Base-by-base conservation (phyloP, 2,329 filamentous ascomycete genomes). In the Orbilia oligospora region DNA sequence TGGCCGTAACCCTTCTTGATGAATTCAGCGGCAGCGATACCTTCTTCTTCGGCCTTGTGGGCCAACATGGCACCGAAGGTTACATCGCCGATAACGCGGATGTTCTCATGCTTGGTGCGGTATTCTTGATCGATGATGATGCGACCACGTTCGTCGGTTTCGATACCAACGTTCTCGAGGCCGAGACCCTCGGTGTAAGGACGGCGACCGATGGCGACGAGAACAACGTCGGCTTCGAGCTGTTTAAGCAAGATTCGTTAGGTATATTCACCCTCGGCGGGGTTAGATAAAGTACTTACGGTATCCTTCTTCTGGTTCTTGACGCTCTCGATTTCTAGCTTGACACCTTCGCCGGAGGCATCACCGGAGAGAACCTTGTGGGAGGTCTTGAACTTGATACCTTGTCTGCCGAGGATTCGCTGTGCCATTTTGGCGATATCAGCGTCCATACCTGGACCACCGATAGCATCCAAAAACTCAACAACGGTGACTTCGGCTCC, bases 91-190 rank as follows among this genome's bases (percentile, higher is more conserved):
- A 98, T 92, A 83, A 95, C 96, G 83, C 96, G 94, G 85, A 99
- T 97, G 87, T 99, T 96, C 58, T 94, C 93, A 82, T 96, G 88
- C 88, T 97, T 98, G 84, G 96, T 99, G 86, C 96, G 94, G 89
- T 97, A 99, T 87, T 99, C 95, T 83, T 94, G 94, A 88, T 99
- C 96, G 84, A 99, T 97, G 83, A 99, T 92, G 80, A 99, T 89
- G 83, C 96, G 93, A 84, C 96, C 96, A 82, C 93, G 92, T 84
- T 98, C 94, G 85, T 99, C 96, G 79, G 92, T 89, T 86, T 97
- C 93, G 66, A 97, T 88, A 80, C 94, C 94, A 82, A 97, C 91
- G 86, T 97, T 97, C 87, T 99, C 96, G 80, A 98, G 89, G 82
- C 93, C 94, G 22, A 99, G 91, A 80, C 94, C 94, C 80, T 90